Evolutionary conservation across 176 grass and related monocot species (phyloP).

Genomic region (Ampelocalamus luodianensis): DNA sequence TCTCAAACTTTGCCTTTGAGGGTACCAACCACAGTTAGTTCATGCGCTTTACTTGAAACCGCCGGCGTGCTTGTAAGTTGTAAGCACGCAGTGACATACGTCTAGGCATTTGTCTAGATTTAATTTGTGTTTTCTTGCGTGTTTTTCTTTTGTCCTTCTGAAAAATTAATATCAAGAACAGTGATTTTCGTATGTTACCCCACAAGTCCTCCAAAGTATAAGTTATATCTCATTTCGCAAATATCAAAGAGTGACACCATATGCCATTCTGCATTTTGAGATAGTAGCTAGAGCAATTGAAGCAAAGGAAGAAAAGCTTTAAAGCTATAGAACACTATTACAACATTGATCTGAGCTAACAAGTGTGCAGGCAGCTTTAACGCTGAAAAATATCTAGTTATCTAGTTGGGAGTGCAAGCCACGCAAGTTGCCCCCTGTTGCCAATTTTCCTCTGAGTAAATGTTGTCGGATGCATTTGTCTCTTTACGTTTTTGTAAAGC

Average conservation of each 20-base stretch:
- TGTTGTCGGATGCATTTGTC: not conserved
- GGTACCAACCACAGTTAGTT: conserved; percentile 19
- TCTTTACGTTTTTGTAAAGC: not conserved
- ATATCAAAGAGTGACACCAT: not conserved
- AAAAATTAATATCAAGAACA: not conserved
- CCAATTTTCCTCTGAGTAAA: not conserved
- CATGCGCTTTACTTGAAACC: conserved; percentile 41
- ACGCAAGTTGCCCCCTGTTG: not conserved
- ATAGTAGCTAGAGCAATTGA: not conserved
- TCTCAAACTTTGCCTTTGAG: not conserved
- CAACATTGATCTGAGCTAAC: not conserved
- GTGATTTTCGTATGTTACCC: not conserved
- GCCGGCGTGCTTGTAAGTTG: not conserved
- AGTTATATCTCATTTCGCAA: not conserved
- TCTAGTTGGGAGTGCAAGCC: not conserved
- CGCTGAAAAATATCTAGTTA: not conserved
- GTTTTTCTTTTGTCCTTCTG: not conserved
- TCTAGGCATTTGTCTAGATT: not conserved
- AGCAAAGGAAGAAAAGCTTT: not conserved
- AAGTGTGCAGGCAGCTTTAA: not conserved
- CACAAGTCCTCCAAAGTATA: not conserved
- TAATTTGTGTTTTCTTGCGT: not conserved
- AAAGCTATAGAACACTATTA: conserved; percentile 22
- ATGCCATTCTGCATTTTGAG: not conserved
- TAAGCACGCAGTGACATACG: not conserved